Conservation (phyloP, 2,329 filamentous ascomycete genomes). For the Paecilomyces variotii region DNA sequence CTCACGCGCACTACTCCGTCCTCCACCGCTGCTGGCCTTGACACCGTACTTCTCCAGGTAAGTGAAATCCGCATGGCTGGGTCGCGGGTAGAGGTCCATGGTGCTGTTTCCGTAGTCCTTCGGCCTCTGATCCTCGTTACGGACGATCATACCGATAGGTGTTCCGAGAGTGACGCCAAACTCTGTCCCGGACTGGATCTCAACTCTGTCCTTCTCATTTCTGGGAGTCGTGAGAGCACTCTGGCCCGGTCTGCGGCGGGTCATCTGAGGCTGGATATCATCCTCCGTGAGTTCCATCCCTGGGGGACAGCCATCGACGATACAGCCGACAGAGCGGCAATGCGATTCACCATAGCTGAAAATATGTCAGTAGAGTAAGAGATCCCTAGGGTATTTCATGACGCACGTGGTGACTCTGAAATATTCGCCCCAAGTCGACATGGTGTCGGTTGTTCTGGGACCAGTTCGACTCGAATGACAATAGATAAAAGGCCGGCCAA, state of each 20-base stretch:
- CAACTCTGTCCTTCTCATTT: conserved; percentile 83
- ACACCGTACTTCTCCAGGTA: conserved; percentile 96
- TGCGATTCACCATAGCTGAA: conserved; percentile 74
- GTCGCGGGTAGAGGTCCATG: conserved; percentile 85
- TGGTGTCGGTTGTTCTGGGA: conserved; percentile 33
- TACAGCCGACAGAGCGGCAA: conserved; percentile 87
- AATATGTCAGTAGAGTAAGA: conserved; percentile 7
- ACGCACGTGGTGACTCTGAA: conserved; percentile 76
- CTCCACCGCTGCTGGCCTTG: conserved; percentile 83
- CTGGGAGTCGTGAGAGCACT: conserved; percentile 83
- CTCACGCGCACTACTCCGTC: conserved; percentile 84
- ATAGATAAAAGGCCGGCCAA: background rate
- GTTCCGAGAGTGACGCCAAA: conserved; percentile 84
- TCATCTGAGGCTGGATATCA: conserved; percentile 93
- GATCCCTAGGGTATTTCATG: conserved; percentile 4
- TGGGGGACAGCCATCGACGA: conserved; percentile 86
- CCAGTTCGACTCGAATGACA: background rate
- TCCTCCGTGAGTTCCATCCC: conserved; percentile 75
- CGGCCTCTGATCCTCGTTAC: conserved; percentile 88
- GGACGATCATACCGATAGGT: conserved; percentile 77
- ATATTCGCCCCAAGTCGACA: conserved; percentile 81
- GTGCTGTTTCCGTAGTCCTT: conserved; percentile 85
- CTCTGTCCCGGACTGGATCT: conserved; percentile 90
- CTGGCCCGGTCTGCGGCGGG: conserved; percentile 80
- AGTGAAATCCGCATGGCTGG: conserved; percentile 92